Conservation (phyloP, 2,329 filamentous ascomycete genomes). For the Colletotrichum sp. region DNA sequence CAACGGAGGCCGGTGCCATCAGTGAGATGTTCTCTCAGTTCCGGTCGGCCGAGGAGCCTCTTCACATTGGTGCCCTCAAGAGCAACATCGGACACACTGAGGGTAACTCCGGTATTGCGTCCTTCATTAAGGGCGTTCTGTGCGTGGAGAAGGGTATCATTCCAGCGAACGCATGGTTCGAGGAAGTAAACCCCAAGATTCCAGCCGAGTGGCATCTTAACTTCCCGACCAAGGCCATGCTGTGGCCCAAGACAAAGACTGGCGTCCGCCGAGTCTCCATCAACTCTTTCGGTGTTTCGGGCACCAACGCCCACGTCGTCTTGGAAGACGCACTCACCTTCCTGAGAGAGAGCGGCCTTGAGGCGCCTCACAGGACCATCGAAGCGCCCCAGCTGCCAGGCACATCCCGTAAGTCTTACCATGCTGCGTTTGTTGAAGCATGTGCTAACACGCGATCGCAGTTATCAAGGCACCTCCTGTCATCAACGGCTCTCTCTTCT, state of each 20-base stretch:
- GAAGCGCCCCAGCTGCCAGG: background rate
- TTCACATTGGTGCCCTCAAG: background rate
- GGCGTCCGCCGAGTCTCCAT: constrained; percentile 55
- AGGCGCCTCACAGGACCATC: background rate
- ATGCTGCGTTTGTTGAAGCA: background rate
- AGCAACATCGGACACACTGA: background rate
- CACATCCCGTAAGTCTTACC: background rate
- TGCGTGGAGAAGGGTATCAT: background rate
- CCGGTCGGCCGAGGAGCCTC: background rate
- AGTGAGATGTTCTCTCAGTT: background rate
- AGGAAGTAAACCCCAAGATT: constrained; percentile 32
- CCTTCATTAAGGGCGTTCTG: background rate
- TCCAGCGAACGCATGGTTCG: constrained; percentile 20
- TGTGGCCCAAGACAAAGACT: constrained; percentile 26
- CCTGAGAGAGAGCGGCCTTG: background rate
- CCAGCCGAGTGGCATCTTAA: constrained; percentile 26
- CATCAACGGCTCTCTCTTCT: background rate
- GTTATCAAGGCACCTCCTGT: background rate
- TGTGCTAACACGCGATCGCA: background rate
- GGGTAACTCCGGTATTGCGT: background rate
- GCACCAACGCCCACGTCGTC: background rate
- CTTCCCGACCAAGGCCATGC: constrained; percentile 31
- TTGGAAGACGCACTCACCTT: background rate
- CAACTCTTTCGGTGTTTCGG: constrained; percentile 33
- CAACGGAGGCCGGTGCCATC: background rate